These are phyloP conservation scores for Botryotinia convoluta DNA, from an alignment of 2,329 filamentous ascomycete species.

Conservation along the genomic window DNA sequence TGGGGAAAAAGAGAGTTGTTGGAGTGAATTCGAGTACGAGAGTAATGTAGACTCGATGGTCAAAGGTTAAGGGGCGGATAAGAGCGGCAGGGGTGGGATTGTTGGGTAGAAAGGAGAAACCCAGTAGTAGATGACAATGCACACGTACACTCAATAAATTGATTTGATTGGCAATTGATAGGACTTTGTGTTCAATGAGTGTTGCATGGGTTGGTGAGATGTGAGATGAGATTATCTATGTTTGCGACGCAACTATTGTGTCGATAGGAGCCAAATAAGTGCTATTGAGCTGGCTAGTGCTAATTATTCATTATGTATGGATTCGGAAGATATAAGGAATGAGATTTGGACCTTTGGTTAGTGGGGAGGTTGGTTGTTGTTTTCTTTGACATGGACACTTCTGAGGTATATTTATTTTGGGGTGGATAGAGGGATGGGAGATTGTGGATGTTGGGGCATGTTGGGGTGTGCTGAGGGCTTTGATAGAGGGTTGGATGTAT, in stretches of 20 bases:
- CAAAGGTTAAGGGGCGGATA: no score
- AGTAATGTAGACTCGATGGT: not conserved
- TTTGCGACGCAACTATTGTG: not conserved
- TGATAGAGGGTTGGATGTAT: not conserved
- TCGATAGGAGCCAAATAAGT: not conserved
- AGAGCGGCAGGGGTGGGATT: not conserved
- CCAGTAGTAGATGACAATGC: not conserved
- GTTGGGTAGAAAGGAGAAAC: not conserved
- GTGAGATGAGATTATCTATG: not conserved
- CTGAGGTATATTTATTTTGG: not conserved
- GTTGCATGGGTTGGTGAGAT: not conserved
- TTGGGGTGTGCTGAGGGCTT: not conserved
- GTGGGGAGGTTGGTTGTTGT: not conserved
- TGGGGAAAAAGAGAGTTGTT: not conserved
- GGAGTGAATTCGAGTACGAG: not conserved
- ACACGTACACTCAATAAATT: conserved; percentile 7
- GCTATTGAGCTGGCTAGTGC: not conserved
- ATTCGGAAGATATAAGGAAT: not conserved
- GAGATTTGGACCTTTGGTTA: not conserved
- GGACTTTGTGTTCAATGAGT: not conserved
- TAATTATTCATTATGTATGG: not conserved
- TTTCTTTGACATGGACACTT: not conserved
- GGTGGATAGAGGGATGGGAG: not conserved
- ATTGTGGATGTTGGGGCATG: not conserved
- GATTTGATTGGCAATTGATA: not conserved